phyloP scores from a whole-genome alignment of 2,329 filamentous ascomycete genomes.

The Phaeosphaeria sp. region DNA sequence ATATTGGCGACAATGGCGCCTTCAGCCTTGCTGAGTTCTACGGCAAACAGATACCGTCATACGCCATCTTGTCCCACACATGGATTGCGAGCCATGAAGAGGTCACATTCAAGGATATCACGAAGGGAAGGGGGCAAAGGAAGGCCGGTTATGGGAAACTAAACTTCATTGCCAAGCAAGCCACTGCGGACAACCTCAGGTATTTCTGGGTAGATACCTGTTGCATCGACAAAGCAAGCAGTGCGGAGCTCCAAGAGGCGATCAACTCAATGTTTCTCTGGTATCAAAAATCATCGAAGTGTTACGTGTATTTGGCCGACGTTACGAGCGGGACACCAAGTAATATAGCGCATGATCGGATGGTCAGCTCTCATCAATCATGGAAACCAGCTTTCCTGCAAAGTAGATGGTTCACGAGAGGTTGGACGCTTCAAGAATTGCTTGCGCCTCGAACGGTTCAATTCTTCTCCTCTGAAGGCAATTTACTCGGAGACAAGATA shows the following conservation, averaged over 20 bases:
- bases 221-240: background rate
- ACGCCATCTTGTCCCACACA: constrained; percentile 1
- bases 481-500: constrained; percentile 5
- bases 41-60: background rate
- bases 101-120: constrained; percentile 7
- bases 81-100: constrained; percentile 8
- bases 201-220: constrained; percentile 7
- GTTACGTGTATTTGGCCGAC: constrained; percentile 16
- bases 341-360: background rate
- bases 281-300: constrained; percentile 14
- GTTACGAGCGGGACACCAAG: background rate
- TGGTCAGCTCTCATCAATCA: background rate
- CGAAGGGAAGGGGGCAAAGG: constrained; percentile 8
- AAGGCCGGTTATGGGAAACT: constrained; percentile 15
- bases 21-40: background rate
- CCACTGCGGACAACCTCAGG: background rate
- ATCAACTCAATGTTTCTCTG: constrained; percentile 9
- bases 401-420: constrained; percentile 52
- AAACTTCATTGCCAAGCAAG: background rate
- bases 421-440: constrained; percentile 2
- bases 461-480: constrained; percentile 10
- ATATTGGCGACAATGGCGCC: background rate
- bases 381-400: constrained; percentile 5
- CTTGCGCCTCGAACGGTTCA: constrained; percentile 9
- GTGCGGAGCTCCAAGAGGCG: background rate